A percentile compares a stretch with the other conserved stretches of the same genome.
These are phyloP conservation scores for Fusarium pseudocircinatum DNA, from an alignment of 2,329 filamentous ascomycete genomes.

Conservation along the genomic window DNA sequence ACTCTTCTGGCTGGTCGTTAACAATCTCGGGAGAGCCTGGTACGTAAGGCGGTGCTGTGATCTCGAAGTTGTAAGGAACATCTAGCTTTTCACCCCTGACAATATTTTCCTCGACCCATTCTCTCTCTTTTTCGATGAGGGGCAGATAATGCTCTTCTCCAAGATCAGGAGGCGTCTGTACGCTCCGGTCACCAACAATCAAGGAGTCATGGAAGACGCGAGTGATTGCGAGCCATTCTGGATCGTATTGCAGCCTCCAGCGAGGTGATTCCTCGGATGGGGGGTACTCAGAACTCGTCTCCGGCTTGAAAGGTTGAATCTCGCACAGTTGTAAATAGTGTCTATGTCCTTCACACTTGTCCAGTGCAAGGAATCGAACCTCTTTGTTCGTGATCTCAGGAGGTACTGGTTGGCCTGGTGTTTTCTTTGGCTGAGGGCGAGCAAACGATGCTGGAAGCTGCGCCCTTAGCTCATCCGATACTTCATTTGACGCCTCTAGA, in stretches of 20 bases:
- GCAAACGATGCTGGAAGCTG: constrained; percentile 82
- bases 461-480: constrained; percentile 73
- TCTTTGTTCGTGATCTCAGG: constrained; percentile 78
- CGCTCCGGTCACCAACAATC: constrained; percentile 67
- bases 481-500: constrained; percentile 43
- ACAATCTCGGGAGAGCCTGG: constrained; percentile 65
- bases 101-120: constrained; percentile 85
- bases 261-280: constrained; percentile 49
- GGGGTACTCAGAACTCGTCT: constrained; percentile 33
- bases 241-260: constrained; percentile 80
- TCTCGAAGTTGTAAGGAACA: constrained; percentile 81
- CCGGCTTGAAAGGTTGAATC: constrained; percentile 59
- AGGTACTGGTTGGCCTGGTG: constrained; percentile 72
- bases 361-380: constrained; percentile 87
- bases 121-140: constrained; percentile 73
- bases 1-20: constrained; percentile 76
- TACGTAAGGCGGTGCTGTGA: constrained; percentile 79
- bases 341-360: constrained; percentile 85
- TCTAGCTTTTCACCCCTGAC: constrained; percentile 68
- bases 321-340: constrained; percentile 85
- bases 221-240: constrained; percentile 94
- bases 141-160: constrained; percentile 75
- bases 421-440: constrained; percentile 51
- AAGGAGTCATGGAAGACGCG: constrained; percentile 78
- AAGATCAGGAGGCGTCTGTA: constrained; percentile 65